phyloP scores from a whole-genome alignment of 73 alveolate species.

The Paramecium sexaurelia region DNA sequence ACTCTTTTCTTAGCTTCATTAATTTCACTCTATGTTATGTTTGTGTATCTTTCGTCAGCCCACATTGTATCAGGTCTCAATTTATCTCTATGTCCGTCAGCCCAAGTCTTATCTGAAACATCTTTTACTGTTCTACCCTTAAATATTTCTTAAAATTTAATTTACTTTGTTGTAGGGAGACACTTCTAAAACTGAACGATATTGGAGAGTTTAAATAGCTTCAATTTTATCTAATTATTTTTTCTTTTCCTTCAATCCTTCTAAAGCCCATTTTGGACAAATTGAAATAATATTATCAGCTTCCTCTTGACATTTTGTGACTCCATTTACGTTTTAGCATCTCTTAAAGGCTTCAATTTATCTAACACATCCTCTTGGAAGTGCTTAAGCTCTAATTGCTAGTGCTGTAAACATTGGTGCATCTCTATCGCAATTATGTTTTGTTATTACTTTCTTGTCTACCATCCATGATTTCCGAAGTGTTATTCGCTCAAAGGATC shows the following conservation, averaged over 20 bases:
- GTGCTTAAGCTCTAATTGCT: constrained; percentile 48
- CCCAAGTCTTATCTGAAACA: constrained; percentile 68
- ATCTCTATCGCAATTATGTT: neutral
- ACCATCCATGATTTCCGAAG: constrained; percentile 17
- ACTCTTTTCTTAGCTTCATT: constrained; percentile 68
- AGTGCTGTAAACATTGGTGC: constrained; percentile 41
- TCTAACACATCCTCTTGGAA: constrained; percentile 69
- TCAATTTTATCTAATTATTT: constrained; percentile 50
- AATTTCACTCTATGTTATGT: constrained; percentile 53
- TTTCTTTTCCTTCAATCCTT: constrained; percentile 62
- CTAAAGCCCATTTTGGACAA: constrained; percentile 71
- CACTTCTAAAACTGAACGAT: constrained; percentile 44
- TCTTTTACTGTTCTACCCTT: constrained; percentile 64
- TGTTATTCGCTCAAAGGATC: constrained; percentile 50
- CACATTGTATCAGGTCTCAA: constrained; percentile 69
- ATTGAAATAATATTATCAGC: constrained; percentile 61
- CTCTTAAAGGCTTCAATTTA: constrained; percentile 58
- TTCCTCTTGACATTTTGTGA: constrained; percentile 56
- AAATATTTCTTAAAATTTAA: neutral
- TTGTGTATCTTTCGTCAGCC: constrained; percentile 70
- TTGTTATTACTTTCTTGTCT: constrained; percentile 28
- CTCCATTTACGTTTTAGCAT: constrained; percentile 65
- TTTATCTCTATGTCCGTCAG: constrained; percentile 62
- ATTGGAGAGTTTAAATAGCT: constrained; percentile 45
- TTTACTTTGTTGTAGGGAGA: constrained; percentile 55